Conservation (phyloP, 140 eudicot genomes). For the Oenanthe javanica region DNA sequence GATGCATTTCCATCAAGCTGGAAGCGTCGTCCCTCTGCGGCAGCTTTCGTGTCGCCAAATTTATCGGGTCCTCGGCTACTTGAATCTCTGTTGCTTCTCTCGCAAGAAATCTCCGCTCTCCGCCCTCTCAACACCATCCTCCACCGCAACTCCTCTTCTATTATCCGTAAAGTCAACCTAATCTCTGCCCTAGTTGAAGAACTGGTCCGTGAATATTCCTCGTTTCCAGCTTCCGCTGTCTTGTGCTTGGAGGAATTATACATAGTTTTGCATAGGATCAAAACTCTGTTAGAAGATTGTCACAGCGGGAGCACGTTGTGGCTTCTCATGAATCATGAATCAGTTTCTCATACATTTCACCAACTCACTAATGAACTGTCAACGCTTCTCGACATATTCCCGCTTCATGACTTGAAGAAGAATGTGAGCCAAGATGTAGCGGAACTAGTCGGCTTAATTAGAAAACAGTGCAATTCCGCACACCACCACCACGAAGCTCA, state of each 20-base stretch:
- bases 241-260: conserved; percentile 77
- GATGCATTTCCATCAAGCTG: conserved; percentile 45
- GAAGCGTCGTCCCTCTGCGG: conserved; percentile 53
- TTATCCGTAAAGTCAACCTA: conserved; percentile 59
- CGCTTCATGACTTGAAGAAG: conserved; percentile 35
- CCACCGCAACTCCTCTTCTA: conserved; percentile 41
- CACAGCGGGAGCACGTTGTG: conserved; percentile 55
- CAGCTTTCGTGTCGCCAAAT: conserved; percentile 35
- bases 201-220: conserved; percentile 24
- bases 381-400: conserved; percentile 74
- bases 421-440: conserved; percentile 43
- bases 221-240: conserved; percentile 55
- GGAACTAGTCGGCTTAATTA: conserved; percentile 46
- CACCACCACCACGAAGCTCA: conserved; percentile 26
- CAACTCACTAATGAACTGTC: conserved; percentile 64
- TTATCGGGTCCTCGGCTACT: conserved; percentile 38
- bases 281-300: conserved; percentile 56
- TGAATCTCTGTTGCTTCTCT: conserved; percentile 44
- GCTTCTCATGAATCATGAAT: conserved; percentile 57
- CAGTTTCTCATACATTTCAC: conserved; percentile 44
- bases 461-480: conserved; percentile 46
- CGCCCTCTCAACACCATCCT: conserved; percentile 47
- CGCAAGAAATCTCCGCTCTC: conserved; percentile 45
- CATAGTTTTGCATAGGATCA: conserved; percentile 59
- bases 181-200: conserved; percentile 57